Conservation (phyloP, 2,329 filamentous ascomycete species). For the Rutstroemia sp. region DNA sequence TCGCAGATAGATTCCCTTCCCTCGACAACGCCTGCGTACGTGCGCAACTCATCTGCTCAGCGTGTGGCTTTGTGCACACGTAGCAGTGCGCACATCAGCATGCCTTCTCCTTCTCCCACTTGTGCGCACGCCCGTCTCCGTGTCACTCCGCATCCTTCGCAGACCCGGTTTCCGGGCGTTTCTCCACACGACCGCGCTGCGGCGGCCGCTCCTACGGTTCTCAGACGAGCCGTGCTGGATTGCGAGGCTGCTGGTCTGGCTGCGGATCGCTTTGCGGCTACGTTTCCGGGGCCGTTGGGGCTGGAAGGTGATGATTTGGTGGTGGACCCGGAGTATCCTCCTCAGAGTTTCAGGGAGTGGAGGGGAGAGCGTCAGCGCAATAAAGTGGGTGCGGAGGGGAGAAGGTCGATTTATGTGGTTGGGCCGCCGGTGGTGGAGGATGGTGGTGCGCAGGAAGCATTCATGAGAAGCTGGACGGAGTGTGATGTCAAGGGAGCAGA, state of each 20-base stretch:
- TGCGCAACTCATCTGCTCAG: too few species aligned
- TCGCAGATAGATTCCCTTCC: too few species aligned
- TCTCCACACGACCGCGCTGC: conserved; percentile 5
- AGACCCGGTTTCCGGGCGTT: not conserved
- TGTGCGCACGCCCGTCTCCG: not conserved
- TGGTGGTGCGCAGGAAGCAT: conserved; percentile 3
- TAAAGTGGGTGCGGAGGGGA: conserved; percentile 10
- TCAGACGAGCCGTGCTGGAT: not conserved
- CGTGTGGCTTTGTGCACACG: too few species aligned
- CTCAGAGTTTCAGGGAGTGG: conserved; percentile 23
- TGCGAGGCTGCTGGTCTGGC: not conserved
- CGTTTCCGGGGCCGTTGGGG: conserved; percentile 22
- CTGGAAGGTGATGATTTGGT: conserved; percentile 22
- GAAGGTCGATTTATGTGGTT: conserved; percentile 20
- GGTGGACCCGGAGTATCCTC: conserved; percentile 14
- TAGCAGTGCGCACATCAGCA: too few species aligned
- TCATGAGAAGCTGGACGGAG: conserved; percentile 10
- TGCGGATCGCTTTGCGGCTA: not conserved
- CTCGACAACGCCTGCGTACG: too few species aligned
- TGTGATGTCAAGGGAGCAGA: conserved; percentile 8
- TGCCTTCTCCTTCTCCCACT: not conserved
- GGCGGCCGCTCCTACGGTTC: conserved; percentile 6
- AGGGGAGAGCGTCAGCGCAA: conserved; percentile 16
- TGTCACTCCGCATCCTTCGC: not conserved
- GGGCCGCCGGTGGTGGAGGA: conserved; percentile 14